Evolutionary conservation across 208 protist genomes (phyloP).

Genomic region (Leishmania gerbilli): DNA sequence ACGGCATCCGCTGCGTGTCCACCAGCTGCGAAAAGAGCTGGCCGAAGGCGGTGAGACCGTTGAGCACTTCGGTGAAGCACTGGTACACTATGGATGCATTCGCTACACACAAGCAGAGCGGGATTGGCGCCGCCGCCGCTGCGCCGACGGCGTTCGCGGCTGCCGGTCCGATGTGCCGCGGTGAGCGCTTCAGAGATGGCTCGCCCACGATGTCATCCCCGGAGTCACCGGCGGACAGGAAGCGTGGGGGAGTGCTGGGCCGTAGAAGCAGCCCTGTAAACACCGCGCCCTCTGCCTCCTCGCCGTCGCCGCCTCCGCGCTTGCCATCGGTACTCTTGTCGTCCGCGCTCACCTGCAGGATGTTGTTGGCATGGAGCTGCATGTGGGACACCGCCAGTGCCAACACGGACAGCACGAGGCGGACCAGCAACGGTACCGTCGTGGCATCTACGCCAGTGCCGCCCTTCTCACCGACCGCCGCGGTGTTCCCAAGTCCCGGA

Average conservation of each 20-base stretch:
- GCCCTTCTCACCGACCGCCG: background rate
- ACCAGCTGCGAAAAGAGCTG: slow-evolving; percentile 32
- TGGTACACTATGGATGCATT: slow-evolving; percentile 15
- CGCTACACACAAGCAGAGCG: slow-evolving; percentile 16
- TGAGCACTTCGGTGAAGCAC: slow-evolving; percentile 29
- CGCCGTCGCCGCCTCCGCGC: background rate
- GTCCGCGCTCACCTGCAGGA: background rate
- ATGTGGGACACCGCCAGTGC: slow-evolving; percentile 21
- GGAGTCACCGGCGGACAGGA: background rate
- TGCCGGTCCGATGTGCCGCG: background rate
- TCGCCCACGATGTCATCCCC: background rate
- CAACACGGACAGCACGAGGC: slow-evolving; percentile 15
- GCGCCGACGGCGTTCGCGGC: background rate
- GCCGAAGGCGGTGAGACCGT: slow-evolving; percentile 21
- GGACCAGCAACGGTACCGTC: slow-evolving; percentile 17
- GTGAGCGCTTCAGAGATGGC: background rate
- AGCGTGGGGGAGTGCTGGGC: background rate
- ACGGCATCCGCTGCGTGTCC: slow-evolving; percentile 4
- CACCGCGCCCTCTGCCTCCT: background rate
- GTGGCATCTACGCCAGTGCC: slow-evolving; percentile 2
- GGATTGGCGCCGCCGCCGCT: background rate
- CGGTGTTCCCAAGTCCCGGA: background rate
- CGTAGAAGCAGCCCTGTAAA: background rate
- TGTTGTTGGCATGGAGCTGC: background rate
- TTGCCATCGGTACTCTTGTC: background rate